A percentile compares a stretch with the other conserved stretches of the same genome.
These are phyloP conservation scores for Suillus clintonianus DNA, from an alignment of 768 basidiomycete genomes.

Conservation along the genomic window DNA sequence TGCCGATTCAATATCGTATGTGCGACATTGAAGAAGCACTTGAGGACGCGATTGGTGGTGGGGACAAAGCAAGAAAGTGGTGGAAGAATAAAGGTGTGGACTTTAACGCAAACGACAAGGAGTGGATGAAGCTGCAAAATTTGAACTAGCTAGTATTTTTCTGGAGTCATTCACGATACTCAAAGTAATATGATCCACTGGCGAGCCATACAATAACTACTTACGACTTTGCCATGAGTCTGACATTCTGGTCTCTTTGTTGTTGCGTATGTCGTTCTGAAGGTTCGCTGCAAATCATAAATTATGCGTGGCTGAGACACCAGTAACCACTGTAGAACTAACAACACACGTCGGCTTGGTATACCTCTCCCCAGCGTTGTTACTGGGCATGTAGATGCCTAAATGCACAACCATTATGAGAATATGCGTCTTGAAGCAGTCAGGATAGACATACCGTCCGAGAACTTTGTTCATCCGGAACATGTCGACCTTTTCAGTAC, in stretches of 20 bases:
- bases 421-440: background rate
- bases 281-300: background rate
- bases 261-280: background rate
- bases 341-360: background rate
- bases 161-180: conserved; percentile 1
- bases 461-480: conserved; percentile 94
- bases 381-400: conserved; percentile 36
- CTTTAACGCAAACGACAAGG: conserved; percentile 80
- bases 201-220: background rate
- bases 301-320: background rate
- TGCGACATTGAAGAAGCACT: conserved; percentile 92
- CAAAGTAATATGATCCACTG: background rate
- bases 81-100: conserved; percentile 83
- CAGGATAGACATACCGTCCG: conserved; percentile 55
- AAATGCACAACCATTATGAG: conserved; percentile 1
- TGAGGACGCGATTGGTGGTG: conserved; percentile 85
- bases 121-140: conserved; percentile 84
- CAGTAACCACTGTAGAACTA: background rate
- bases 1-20: conserved; percentile 84
- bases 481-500: conserved; percentile 84
- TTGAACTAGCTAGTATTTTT: conserved; percentile 50
- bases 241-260: background rate
- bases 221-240: background rate
- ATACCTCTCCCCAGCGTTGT: conserved; percentile 1
- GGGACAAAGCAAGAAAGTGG: conserved; percentile 74